phyloP scores from a whole-genome alignment of 1,284 basidiomycete genomes.

The Volvariella surrecta region DNA sequence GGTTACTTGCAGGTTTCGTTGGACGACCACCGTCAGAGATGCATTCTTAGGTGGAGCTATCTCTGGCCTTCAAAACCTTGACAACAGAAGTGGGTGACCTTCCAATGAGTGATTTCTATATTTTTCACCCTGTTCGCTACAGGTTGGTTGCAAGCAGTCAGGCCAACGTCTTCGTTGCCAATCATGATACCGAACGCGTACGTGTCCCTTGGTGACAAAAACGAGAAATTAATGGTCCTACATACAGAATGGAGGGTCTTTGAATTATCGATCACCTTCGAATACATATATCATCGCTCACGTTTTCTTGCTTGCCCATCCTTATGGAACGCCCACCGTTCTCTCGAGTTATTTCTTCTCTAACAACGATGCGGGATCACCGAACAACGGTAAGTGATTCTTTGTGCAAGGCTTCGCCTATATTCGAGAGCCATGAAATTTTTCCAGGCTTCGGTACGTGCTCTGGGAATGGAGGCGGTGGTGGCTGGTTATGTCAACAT shows the following conservation, averaged over 20 bases:
- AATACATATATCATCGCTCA: conserved; percentile 54
- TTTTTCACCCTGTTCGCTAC: conserved; percentile 13
- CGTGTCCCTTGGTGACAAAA: conserved; percentile 9
- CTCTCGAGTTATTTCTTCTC: conserved; percentile 54
- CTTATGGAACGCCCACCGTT: conserved; percentile 58
- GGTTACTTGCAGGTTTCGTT: conserved; percentile 43
- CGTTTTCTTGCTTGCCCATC: conserved; percentile 58
- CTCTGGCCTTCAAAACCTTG: conserved; percentile 43
- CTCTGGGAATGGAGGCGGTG: conserved; percentile 37
- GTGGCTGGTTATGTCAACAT: conserved; percentile 61
- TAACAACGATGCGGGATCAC: conserved; percentile 43
- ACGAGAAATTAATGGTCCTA: not conserved
- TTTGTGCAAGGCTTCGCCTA: not conserved
- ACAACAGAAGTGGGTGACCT: conserved; percentile 33
- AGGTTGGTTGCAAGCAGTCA: conserved; percentile 47
- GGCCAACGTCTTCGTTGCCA: conserved; percentile 62
- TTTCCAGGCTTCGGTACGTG: conserved; percentile 42
- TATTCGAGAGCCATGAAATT: no score
- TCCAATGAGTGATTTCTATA: no score
- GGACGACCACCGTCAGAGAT: conserved; percentile 40
- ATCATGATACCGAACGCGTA: conserved; percentile 66
- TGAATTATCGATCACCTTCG: conserved; percentile 52
- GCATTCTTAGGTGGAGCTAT: conserved; percentile 47
- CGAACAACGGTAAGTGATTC: conserved; percentile 34
- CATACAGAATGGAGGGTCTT: conserved; percentile 38